phyloP scores from a whole-genome alignment of 2,329 filamentous ascomycete genomes.

The Tetracladium maxilliforme region DNA sequence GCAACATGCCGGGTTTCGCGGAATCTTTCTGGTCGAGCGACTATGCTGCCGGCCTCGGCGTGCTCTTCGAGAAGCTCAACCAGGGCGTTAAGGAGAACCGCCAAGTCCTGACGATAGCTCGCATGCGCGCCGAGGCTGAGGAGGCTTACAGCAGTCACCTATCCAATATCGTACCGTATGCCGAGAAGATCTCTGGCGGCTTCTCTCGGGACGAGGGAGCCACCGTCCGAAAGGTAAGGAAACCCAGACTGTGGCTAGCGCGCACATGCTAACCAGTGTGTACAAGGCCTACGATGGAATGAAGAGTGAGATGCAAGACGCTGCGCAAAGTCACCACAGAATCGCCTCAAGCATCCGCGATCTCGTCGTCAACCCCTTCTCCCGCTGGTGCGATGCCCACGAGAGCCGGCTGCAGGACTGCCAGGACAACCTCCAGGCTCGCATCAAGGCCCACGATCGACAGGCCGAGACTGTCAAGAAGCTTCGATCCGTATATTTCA shows the following conservation, averaged over 20 bases:
- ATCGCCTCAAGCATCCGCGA: constrained; percentile 95
- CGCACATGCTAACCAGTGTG: constrained; percentile 12
- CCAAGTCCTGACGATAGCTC: constrained; percentile 81
- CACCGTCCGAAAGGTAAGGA: constrained; percentile 75
- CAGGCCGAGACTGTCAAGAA: constrained; percentile 87
- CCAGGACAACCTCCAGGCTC: constrained; percentile 81
- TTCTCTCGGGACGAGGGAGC: constrained; percentile 90
- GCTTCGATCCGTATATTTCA: constrained; percentile 91
- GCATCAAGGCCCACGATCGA: constrained; percentile 85
- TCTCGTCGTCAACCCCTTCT: constrained; percentile 85
- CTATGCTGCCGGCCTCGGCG: constrained; percentile 85
- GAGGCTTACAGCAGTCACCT: constrained; percentile 74
- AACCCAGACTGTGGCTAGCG: constrained; percentile 4
- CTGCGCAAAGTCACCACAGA: constrained; percentile 79
- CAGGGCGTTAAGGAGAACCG: constrained; percentile 93
- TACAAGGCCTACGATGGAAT: constrained; percentile 87
- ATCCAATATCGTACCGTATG: constrained; percentile 64
- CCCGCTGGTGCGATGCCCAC: constrained; percentile 92
- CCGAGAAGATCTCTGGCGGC: constrained; percentile 70
- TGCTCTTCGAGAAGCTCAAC: constrained; percentile 91
- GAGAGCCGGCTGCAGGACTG: constrained; percentile 82
- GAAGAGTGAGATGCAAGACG: constrained; percentile 82
- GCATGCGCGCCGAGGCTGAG: constrained; percentile 90
- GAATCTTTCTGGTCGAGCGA: constrained; percentile 97
- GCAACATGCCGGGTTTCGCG: constrained; percentile 72